Conservation (phyloP, 2,329 filamentous ascomycete species). For the Leptographium radiaticola region DNA sequence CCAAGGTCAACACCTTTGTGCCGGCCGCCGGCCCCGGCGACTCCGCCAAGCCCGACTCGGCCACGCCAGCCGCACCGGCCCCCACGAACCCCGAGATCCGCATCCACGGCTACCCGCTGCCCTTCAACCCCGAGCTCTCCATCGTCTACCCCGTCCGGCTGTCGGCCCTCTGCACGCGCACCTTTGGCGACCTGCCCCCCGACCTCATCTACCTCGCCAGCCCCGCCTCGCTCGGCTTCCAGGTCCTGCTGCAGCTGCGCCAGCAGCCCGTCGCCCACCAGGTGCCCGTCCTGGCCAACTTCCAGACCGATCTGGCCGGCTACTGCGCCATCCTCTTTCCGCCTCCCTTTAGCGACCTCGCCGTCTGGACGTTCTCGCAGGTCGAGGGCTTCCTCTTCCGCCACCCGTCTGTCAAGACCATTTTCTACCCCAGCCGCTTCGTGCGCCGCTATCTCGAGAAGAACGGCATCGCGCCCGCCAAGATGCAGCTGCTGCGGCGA, state of each 20-base stretch:
- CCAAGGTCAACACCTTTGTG: conserved; percentile 39
- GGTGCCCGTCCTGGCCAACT: conserved; percentile 52
- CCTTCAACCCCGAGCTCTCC: conserved; percentile 59
- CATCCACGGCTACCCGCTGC: conserved; percentile 50
- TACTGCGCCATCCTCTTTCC: conserved; percentile 61
- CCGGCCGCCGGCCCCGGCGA: conserved; percentile 22
- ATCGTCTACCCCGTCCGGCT: conserved; percentile 57
- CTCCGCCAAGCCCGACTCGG: conserved; percentile 8
- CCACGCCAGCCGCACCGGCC: conserved; percentile 10
- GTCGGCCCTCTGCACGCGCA: conserved; percentile 43
- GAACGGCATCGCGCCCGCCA: conserved; percentile 39
- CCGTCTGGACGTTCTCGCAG: conserved; percentile 46
- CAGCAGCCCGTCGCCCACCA: conserved; percentile 41
- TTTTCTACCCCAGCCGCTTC: conserved; percentile 56
- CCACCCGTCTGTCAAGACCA: conserved; percentile 45
- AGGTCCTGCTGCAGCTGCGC: conserved; percentile 55
- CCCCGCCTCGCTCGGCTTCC: conserved; percentile 56
- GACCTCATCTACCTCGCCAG: conserved; percentile 59
- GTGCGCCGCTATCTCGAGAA: conserved; percentile 47
- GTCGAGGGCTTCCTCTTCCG: conserved; percentile 57
- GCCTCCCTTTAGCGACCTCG: conserved; percentile 43
- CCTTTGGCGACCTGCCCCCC: conserved; percentile 40
- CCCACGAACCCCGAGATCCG: conserved; percentile 35
- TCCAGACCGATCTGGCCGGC: conserved; percentile 57
- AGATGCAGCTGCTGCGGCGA: conserved; percentile 47